A percentile compares a stretch with the other conserved stretches of the same genome.
Conservation (phyloP, 2,329 filamentous ascomycete species). For the Penicillium sp. region DNA sequence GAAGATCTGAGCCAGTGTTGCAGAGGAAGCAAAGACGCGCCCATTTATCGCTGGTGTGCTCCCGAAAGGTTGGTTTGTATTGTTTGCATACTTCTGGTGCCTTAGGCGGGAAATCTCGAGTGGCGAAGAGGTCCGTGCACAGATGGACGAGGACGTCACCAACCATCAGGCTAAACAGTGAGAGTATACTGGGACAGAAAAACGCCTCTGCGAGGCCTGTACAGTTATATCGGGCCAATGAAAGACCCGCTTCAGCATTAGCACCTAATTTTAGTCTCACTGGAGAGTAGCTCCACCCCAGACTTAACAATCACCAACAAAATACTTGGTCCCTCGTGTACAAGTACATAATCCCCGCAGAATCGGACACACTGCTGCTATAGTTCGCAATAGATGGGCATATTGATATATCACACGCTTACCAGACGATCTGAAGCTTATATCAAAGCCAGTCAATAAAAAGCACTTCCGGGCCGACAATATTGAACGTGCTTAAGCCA, state of each 20-base stretch:
- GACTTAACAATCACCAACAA: neutral
- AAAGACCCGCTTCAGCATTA: neutral
- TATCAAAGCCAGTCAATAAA: neutral
- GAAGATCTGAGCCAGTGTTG: neutral
- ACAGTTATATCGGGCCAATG: neutral
- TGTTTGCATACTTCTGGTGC: neutral
- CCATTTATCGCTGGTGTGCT: slow-evolving; percentile 6
- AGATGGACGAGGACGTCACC: neutral
- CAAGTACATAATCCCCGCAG: neutral
- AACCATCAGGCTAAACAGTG: neutral
- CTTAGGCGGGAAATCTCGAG: neutral
- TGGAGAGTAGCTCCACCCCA: neutral
- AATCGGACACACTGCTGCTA: neutral
- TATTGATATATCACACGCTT: neutral
- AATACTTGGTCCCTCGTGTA: neutral
- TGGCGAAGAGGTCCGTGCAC: neutral
- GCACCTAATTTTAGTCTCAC: neutral
- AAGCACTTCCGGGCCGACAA: neutral
- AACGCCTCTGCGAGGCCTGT: neutral
- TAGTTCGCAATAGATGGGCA: neutral
- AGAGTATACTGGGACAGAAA: neutral
- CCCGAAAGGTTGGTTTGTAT: neutral
- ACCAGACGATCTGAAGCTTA: neutral
- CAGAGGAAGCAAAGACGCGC: slow-evolving; percentile 8
- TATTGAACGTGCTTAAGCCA: neutral